Evolutionary conservation across 163 green algal species (phyloP).

Genomic region (Prototheca cutis): DNA sequence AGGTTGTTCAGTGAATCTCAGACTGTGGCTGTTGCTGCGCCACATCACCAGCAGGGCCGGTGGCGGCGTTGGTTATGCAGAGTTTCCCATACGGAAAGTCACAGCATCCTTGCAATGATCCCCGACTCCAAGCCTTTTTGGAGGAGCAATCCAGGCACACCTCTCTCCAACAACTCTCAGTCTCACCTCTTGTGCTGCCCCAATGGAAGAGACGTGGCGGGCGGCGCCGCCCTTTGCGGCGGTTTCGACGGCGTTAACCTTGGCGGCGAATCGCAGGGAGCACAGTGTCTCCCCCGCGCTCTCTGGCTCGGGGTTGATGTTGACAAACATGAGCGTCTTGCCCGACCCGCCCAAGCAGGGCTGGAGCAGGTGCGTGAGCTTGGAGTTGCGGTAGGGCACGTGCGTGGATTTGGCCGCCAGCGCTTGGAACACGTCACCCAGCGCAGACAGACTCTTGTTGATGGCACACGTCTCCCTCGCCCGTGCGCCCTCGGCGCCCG

Average conservation of each 20-base stretch:
- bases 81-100: too few species aligned
- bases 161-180: too few species aligned
- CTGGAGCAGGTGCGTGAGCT: constrained; percentile 73
- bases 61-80: too few species aligned
- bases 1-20: too few species aligned
- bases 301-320: constrained; percentile 53
- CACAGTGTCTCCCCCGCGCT: constrained; percentile 57
- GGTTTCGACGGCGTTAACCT: constrained; percentile 64
- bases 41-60: too few species aligned
- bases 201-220: constrained; percentile 8
- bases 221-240: constrained; percentile 59
- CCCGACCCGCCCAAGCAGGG: constrained; percentile 58
- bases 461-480: constrained; percentile 79
- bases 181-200: too few species aligned
- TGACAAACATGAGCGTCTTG: constrained; percentile 86
- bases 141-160: too few species aligned
- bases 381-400: constrained; percentile 66
- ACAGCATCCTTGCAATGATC: too few species aligned
- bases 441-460: constrained; percentile 72
- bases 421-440: constrained; percentile 80
- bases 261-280: constrained; percentile 59
- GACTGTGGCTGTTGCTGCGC: too few species aligned
- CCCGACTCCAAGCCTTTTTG: too few species aligned
- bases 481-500: constrained; percentile 40
- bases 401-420: constrained; percentile 54